Percentiles rank a stretch among this genome's conserved stretches.
Conservation (phyloP, 176 grass and related monocot genomes). For the Rhynchospora breviuscula region DNA sequence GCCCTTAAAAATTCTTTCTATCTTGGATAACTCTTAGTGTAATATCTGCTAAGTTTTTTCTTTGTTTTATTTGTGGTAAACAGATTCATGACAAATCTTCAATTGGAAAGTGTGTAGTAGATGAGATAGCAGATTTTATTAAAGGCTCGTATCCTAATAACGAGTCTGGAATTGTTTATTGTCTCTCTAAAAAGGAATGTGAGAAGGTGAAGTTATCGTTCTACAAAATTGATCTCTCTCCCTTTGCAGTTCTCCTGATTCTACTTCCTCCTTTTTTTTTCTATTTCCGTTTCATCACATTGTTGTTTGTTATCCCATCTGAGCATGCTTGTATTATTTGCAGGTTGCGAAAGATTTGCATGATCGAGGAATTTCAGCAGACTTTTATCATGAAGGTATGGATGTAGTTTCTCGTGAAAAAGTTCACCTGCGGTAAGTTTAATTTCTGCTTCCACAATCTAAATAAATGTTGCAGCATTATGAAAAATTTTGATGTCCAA, state of each 20-base stretch:
- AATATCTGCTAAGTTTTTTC: slow-evolving; percentile 1
- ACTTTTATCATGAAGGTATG: slow-evolving; percentile 97
- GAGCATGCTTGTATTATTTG: slow-evolving; percentile 10
- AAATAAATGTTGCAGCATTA: neutral
- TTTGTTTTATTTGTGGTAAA: neutral
- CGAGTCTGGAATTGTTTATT: slow-evolving; percentile 94
- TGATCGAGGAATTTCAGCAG: slow-evolving; percentile 66
- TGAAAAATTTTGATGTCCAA: neutral
- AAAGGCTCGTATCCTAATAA: slow-evolving; percentile 67
- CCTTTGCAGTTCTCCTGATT: neutral
- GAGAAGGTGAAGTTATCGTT: slow-evolving; percentile 52
- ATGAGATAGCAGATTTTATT: slow-evolving; percentile 85
- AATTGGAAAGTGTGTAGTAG: slow-evolving; percentile 68
- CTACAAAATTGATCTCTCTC: slow-evolving; percentile 17
- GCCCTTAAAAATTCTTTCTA: slow-evolving; percentile 8
- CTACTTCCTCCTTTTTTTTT: slow-evolving; percentile 6
- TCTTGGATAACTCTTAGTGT: slow-evolving; percentile 15
- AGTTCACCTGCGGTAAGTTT: slow-evolving; percentile 58
- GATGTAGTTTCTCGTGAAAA: slow-evolving; percentile 68
- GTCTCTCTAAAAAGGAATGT: slow-evolving; percentile 90
- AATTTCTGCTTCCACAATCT: neutral
- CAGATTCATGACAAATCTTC: slow-evolving; percentile 83
- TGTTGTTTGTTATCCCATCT: slow-evolving; percentile 8
- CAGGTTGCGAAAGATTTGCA: slow-evolving; percentile 81
- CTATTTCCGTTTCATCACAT: slow-evolving; percentile 2